Evolutionary conservation across 148 eudicot genomes (phyloP).

Genomic region (Rhododendron vialii): DNA sequence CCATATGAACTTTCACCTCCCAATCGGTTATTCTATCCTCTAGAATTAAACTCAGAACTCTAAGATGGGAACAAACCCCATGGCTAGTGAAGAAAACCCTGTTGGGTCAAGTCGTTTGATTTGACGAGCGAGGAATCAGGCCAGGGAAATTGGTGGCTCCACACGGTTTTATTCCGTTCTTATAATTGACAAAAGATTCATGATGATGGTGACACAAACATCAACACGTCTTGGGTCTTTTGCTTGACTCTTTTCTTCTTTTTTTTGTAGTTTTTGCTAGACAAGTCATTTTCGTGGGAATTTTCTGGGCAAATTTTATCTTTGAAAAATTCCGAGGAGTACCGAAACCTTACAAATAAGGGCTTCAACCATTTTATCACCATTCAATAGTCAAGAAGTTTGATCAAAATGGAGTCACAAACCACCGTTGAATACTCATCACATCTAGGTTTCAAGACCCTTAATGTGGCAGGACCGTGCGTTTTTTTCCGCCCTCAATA

Average conservation of each 20-base stretch:
- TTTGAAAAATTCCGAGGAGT: not conserved
- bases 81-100: no score
- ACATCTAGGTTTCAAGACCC: not conserved
- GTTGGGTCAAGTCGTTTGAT: not conserved
- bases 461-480: not conserved
- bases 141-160: not conserved
- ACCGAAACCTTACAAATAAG: not conserved
- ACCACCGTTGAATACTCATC: not conserved
- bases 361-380: not conserved
- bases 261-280: not conserved
- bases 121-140: not conserved
- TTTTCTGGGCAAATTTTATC: not conserved
- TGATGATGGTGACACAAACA: not conserved
- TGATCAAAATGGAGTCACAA: not conserved
- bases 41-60: no score
- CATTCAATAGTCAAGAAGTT: constrained; percentile 3
- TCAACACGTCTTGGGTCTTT: not conserved
- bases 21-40: no score
- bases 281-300: not conserved
- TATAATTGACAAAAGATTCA: not conserved
- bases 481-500: not conserved
- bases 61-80: no score
- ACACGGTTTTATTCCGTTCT: not conserved
- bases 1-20: no score
- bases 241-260: not conserved